Base-by-base conservation (phyloP, 2,329 filamentous ascomycete genomes). In the Fonsecaea erecta region DNA sequence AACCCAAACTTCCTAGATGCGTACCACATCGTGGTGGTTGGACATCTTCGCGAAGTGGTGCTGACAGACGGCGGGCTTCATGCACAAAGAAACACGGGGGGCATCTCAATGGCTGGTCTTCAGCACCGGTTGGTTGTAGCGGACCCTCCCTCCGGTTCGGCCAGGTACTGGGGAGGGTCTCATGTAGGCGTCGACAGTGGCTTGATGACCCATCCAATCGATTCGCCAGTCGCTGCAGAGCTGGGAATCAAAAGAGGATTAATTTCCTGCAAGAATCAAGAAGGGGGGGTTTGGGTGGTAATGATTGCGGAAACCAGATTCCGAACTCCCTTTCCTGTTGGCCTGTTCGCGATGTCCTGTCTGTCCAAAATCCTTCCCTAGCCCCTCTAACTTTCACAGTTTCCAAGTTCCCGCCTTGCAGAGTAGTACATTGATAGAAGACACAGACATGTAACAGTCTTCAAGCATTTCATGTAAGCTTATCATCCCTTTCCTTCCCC, bases 401-500 rank as follows among this genome's bases (percentile, higher is more conserved):
- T n/a, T 48, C 43, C 43, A 48, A 1, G 2, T 24, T 24, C 21
- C 21, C 43, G 18, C 21, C 11, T 24, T 9, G 21, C 24, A 48
- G 43, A 48, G 24, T 48, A 24, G 21, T 48, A 48, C 43, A 48
- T 6, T 48, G 21, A 18, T 48, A 48, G 6, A 48, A 16, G n/a
- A 24, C 43, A 48, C 18, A 24, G 43, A 11, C 16, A n/a, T 40
- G 37, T 48, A 21, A 48, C 43, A 24, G 16, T 57, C n/a, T 34
- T 16, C 18, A 57, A 21, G n/a, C 59, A 26, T 52, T 24, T 32
- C 52, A 57, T 37, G n/a, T 30, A 14, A 24, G 34, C 52, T n/a
- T 34, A 52, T 46, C 53, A 14, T 55, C 26, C 48, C 34, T 35
- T 26, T 12, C 14, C 24, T 24, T 67, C 58, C 34, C 43, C 34